These are phyloP conservation scores for Populus davidiana DNA, from an alignment of 345 rosid genomes.

Conservation along the genomic window DNA sequence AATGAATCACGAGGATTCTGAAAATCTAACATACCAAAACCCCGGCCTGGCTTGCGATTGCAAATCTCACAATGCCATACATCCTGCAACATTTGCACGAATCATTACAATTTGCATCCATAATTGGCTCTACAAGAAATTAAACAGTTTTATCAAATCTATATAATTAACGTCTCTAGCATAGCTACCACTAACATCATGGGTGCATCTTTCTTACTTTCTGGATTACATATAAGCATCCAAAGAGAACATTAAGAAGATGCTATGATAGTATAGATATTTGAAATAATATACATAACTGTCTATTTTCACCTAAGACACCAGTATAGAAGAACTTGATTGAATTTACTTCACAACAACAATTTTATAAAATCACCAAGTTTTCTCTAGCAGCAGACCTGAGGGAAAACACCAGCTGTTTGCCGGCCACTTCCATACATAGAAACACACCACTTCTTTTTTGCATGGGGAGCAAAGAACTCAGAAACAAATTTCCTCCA, in stretches of 20 bases:
- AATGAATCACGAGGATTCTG: background rate
- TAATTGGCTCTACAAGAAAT: background rate
- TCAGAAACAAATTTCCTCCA: slow-evolving; percentile 97
- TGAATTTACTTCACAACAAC: background rate
- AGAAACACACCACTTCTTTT: slow-evolving; percentile 99
- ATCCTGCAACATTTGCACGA: slow-evolving; percentile 54
- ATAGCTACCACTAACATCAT: background rate
- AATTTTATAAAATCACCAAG: background rate
- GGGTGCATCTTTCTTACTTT: background rate
- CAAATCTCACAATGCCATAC: slow-evolving; percentile 99
- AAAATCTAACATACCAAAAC: slow-evolving; percentile 69
- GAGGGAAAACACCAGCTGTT: slow-evolving; percentile 93
- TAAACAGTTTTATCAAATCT: background rate
- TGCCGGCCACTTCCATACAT: slow-evolving; percentile 98
- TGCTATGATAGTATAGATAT: background rate
- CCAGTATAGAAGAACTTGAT: background rate
- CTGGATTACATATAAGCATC: background rate
- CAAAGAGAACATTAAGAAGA: background rate
- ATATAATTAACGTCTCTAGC: background rate
- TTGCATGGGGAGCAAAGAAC: slow-evolving; percentile 89
- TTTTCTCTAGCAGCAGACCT: slow-evolving; percentile 51
- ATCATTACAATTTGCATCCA: slow-evolving; percentile 6
- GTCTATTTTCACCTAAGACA: background rate
- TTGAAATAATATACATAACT: slow-evolving; percentile 10
- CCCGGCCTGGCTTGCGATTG: slow-evolving; percentile 96